Conservation (phyloP, 306 rosid genomes). For the Vigna unguiculata region DNA sequence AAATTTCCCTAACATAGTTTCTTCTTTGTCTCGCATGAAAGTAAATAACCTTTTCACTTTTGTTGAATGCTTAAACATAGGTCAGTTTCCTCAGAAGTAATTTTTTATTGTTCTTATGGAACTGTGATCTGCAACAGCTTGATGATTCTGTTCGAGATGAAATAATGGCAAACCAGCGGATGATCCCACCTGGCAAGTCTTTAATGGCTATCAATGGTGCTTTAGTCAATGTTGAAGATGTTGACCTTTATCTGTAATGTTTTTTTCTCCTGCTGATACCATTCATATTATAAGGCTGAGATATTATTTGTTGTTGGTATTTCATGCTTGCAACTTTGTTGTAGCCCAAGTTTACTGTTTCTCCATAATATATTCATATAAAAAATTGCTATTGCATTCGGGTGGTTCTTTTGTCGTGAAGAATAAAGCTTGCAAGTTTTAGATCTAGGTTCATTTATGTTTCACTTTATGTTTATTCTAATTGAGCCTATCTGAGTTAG, state of each 20-base stretch:
- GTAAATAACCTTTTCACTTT: constrained; percentile 51
- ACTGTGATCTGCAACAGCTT: constrained; percentile 64
- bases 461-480: constrained; percentile 25
- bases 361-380: constrained; percentile 12
- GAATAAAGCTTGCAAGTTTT: constrained; percentile 16
- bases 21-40: constrained; percentile 99
- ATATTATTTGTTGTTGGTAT: constrained; percentile 7
- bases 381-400: constrained; percentile 32
- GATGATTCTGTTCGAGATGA: constrained; percentile 91
- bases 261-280: constrained; percentile 53
- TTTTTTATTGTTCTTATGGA: constrained; percentile 45
- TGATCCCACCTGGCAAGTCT: constrained; percentile 99
- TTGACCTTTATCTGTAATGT: constrained; percentile 95
- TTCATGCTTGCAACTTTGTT: constrained; percentile 31
- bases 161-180: constrained; percentile 90
- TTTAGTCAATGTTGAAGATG: constrained; percentile 91
- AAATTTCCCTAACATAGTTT: constrained; percentile 92
- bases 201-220: constrained; percentile 98
- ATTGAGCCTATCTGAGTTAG: not conserved
- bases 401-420: constrained; percentile 20
- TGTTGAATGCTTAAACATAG: constrained; percentile 28
- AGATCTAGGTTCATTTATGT: constrained; percentile 19
- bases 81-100: constrained; percentile 23
- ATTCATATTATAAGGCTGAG: constrained; percentile 42
- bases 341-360: constrained; percentile 36